Conservation (phyloP, 163 green algal genomes). For the Chlamydomonas reinhardtii region DNA sequence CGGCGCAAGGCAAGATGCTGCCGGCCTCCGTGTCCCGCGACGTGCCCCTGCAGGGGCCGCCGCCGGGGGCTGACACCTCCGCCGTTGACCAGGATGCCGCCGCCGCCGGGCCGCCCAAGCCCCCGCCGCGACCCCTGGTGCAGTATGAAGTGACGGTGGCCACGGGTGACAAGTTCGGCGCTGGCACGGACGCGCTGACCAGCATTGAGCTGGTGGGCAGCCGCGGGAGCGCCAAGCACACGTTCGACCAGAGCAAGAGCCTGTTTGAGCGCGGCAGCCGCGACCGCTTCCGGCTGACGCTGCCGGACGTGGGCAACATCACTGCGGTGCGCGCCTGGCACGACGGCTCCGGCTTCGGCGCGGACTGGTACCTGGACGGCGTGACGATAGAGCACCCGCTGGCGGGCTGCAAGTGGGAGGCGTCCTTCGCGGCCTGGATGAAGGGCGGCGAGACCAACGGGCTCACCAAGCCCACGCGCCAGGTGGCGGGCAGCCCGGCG, state of each 20-base stretch:
- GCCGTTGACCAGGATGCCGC: not conserved
- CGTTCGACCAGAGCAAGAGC: constrained; percentile 47
- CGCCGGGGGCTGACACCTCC: not conserved
- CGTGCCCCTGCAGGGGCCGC: constrained; percentile 34
- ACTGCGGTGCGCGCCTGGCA: constrained; percentile 38
- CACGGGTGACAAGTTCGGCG: constrained; percentile 70
- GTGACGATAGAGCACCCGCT: constrained; percentile 27
- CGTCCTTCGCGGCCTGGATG: constrained; percentile 54
- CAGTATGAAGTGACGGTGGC: constrained; percentile 51
- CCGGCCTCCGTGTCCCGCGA: constrained; percentile 43
- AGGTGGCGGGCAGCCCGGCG: constrained; percentile 36
- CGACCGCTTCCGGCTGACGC: constrained; percentile 52
- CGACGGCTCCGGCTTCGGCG: constrained; percentile 43
- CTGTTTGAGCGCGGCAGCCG: constrained; percentile 56
- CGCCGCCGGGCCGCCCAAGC: not conserved
- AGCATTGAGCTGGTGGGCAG: constrained; percentile 66
- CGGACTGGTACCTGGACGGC: constrained; percentile 50
- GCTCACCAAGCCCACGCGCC: constrained; percentile 3
- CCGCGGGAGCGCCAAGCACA: constrained; percentile 21
- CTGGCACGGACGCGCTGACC: constrained; percentile 74
- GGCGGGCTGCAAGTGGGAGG: constrained; percentile 54
- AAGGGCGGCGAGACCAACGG: constrained; percentile 50
- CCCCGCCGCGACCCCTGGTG: constrained; percentile 21
- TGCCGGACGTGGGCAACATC: constrained; percentile 58
- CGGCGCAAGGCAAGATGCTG: constrained; percentile 41